A percentile compares a stretch with the other conserved stretches of the same genome.
phyloP scores from a whole-genome alignment of 345 rosid species.

The Melaleuca alternifolia region DNA sequence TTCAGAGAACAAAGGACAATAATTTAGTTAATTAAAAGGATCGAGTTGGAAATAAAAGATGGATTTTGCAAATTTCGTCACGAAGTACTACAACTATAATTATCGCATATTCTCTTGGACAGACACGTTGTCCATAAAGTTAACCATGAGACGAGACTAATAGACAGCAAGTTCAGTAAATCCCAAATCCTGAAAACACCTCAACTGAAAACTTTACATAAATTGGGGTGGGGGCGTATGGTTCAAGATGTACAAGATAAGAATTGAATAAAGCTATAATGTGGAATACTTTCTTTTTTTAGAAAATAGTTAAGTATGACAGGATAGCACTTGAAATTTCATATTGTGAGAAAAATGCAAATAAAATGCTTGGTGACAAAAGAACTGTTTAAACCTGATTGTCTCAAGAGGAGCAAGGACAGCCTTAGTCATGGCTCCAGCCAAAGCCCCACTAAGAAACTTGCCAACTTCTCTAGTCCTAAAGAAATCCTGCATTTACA shows the following conservation, averaged over 20 bases:
- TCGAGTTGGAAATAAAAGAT: background rate
- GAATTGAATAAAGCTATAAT: background rate
- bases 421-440: constrained; percentile 98
- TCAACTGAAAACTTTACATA: background rate
- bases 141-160: background rate
- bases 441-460: constrained; percentile 94
- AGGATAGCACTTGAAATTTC: background rate
- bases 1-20: background rate
- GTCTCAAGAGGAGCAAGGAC: constrained; percentile 98
- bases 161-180: background rate
- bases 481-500: constrained; percentile 37
- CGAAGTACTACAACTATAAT: background rate
- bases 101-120: background rate
- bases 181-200: background rate
- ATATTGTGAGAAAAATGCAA: background rate
- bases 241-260: background rate
- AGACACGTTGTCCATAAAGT: background rate
- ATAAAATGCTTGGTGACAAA: background rate
- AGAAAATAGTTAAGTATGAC: background rate
- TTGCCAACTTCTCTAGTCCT: constrained; percentile 76
- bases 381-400: constrained; percentile 47
- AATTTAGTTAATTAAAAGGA: background rate
- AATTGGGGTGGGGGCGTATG: background rate
- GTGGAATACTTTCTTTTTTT: background rate
- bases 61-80: background rate